Evolutionary conservation across 2,329 filamentous ascomycete genomes (phyloP), one percentile per base, ranked within the genome.

Genomic region (Pseudogymnoascus sp.): DNA sequence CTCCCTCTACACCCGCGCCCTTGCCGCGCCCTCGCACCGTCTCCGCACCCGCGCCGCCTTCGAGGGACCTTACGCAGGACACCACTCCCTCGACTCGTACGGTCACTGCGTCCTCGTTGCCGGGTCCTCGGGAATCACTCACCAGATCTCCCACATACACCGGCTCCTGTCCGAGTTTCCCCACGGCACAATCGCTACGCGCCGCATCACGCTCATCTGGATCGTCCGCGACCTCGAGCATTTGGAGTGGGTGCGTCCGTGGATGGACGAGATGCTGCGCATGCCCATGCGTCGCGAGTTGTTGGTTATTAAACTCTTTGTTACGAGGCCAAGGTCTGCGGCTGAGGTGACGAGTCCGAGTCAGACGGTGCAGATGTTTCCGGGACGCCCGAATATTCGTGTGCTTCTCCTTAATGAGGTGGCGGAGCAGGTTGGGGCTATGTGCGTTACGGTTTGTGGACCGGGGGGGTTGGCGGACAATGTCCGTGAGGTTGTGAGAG

Each of bases 61-160:
- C 65, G 94, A 97, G 76, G 94, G 94, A 0, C 93, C 94, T 0
- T 97, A 97, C 72, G 88, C 85, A 4, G 88, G 87, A 43, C 88
- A 91, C 72, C 89, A 96, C 75, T 86, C 86, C 65, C 86, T 97
- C 66, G 87, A 92, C 74, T 97, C 92, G 6, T 97, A 97, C 75
- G 93, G 94, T 39, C 94, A 95, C 45, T 86, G 88, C 49, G 84
- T 99, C 66, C 87, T 99, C 63, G 92, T 97, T 72, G 92, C 93
- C 11, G 92, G 92, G 63, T 91, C 93, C 63, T 92, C 94, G 4
- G 94, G 94, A 65, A 97, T 99, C 76, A 96, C 93, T 0, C 93
- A 97, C 74, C 92, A 96, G 73, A 84, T 97, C 31, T 90, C 92
- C 35, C 96, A 95, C 74, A 83, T 97, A 7, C 87, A 86, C 62